Evolutionary conservation across 495 filamentous ascomycete species (phyloP).

Genomic region (Lasiosphaeria ovina): DNA sequence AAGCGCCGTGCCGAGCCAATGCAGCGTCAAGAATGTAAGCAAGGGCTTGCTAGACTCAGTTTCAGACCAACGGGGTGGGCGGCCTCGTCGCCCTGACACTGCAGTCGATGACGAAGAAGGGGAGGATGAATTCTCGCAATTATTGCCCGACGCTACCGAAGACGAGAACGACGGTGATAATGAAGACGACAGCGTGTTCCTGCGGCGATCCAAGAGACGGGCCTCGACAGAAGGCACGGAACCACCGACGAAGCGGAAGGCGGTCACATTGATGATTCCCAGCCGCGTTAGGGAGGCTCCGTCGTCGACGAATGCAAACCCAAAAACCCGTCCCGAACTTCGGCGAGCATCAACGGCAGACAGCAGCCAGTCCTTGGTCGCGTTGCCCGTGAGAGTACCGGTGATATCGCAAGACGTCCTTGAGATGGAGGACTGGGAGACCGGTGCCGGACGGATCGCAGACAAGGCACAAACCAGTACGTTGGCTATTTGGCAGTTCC

Average conservation of each 20-base stretch:
- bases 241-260: background rate
- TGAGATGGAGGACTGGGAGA: slow-evolving; percentile 22
- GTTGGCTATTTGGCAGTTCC: background rate
- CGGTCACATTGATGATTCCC: background rate
- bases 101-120: background rate
- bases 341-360: too few relatives aligned
- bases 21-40: background rate
- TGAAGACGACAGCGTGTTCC: background rate
- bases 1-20: background rate
- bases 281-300: background rate
- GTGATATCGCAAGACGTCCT: background rate
- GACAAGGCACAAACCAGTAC: slow-evolving; percentile 1
- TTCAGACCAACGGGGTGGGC: too few relatives aligned
- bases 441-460: background rate
- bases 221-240: background rate
- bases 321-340: too few relatives aligned
- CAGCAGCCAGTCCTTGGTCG: background rate
- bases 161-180: background rate
- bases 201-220: background rate
- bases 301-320: background rate
- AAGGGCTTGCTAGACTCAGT: background rate
- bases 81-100: background rate
- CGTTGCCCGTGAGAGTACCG: background rate
- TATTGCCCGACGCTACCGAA: background rate
- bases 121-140: background rate